Evolutionary conservation across 257 asterid species (phyloP), one percentile per base, ranked within the genome.

Genomic region (Solanum paucissectum): DNA sequence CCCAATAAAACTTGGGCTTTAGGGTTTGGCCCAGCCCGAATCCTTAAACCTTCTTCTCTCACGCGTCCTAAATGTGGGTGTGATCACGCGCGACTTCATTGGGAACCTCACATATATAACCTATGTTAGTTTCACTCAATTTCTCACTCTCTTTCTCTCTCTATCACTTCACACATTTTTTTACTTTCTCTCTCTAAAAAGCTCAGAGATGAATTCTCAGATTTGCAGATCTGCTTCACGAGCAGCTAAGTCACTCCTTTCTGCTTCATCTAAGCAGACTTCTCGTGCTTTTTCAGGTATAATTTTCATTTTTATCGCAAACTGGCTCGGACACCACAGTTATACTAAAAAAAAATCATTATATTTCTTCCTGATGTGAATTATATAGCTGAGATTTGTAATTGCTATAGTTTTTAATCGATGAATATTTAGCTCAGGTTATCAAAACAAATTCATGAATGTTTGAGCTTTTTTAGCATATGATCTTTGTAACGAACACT

Each of bases 271-370:
- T 0, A 97, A 95, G 93, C 98, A 94, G 52, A 88, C 90, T 40
- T 91, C 96, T 88, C 98, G 98, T 64, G 88, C 95, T 29, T 91
- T 92, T 90, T 92, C 98, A 58, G 99, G 99, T 96, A 93, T n/a
- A 9, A 9, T 20, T 36, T n/a, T 71, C 13, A 5, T n/a, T 46
- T 20, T 20, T 1, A n/a, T 62, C 0, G 4, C 71, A n/a, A 62
- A 62, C 14, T n/a, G 8, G 7, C 71, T 58, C 2, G 1, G 2
- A 58, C 27, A 21, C 12, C 0, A 3, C 0, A 8, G 2, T 58
- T 58, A 58, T 21, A 21, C n/a, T 58, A 58, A 0, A 58, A 58
- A 21, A 5, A 58, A 58, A 58, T 58, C 66, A 58, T 58, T 0
- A 1, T 58, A 40, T 77, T 82, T 86, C 81, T n/a, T 25, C 13